These are phyloP conservation scores for Kockovaella imperatae DNA, from an alignment of 768 basidiomycete species.

Conservation along the genomic window DNA sequence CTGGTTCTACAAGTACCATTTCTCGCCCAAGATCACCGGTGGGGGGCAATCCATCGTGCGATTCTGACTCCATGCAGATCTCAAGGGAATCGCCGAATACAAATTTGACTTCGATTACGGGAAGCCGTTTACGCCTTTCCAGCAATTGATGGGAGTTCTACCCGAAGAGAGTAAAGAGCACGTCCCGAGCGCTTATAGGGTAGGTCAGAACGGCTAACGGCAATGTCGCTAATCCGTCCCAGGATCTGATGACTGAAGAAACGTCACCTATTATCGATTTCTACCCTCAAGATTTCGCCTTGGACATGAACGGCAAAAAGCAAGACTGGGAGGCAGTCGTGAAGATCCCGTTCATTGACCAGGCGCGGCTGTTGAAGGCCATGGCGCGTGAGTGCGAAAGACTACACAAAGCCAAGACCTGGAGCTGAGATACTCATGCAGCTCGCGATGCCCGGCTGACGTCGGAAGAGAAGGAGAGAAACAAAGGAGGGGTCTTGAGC, in stretches of 20 bases:
- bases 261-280: slow-evolving; percentile 87
- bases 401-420: background rate
- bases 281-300: slow-evolving; percentile 84
- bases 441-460: slow-evolving; percentile 73
- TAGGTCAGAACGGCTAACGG: slow-evolving; percentile 42
- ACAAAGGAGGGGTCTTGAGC: slow-evolving; percentile 64
- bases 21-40: slow-evolving; percentile 94
- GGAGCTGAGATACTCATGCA: slow-evolving; percentile 40
- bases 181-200: slow-evolving; percentile 77
- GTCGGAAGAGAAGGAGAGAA: slow-evolving; percentile 65
- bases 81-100: slow-evolving; percentile 63
- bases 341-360: slow-evolving; percentile 96
- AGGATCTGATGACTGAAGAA: slow-evolving; percentile 83
- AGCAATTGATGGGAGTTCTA: slow-evolving; percentile 96
- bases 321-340: slow-evolving; percentile 98
- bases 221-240: background rate
- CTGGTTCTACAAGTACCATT: slow-evolving; percentile 99
- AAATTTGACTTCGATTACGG: slow-evolving; percentile 80
- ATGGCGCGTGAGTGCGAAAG: slow-evolving; percentile 67
- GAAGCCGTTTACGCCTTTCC: slow-evolving; percentile 80
- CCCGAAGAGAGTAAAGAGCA: slow-evolving; percentile 83
- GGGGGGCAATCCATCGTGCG: slow-evolving; percentile 19
- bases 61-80: slow-evolving; percentile 46
- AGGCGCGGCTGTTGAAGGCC: slow-evolving; percentile 64
- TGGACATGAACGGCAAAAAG: slow-evolving; percentile 95